A percentile compares a stretch with the other conserved stretches of the same genome.
phyloP scores from a whole-genome alignment of 768 basidiomycete species.

The Pleurotus djamor region DNA sequence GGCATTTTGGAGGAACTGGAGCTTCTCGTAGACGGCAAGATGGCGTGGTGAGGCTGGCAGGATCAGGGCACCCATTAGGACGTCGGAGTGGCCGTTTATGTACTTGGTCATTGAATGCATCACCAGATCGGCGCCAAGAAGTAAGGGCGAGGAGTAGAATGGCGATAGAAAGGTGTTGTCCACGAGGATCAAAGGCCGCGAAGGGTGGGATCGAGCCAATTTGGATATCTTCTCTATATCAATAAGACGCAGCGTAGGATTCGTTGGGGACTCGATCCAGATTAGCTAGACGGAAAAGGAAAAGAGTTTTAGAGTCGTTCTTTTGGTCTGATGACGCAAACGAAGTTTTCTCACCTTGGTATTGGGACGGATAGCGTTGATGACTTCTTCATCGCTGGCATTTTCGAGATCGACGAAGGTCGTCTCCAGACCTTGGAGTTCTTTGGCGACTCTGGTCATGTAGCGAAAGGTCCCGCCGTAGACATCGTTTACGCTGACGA shows the following conservation, averaged over 20 bases:
- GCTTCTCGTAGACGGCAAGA: conserved; percentile 41
- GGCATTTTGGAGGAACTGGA: conserved; percentile 90
- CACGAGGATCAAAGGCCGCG: conserved; percentile 77
- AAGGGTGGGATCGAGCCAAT: conserved; percentile 61
- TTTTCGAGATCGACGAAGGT: conserved; percentile 83
- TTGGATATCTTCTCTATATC: conserved; percentile 72
- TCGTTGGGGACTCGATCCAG: conserved; percentile 96
- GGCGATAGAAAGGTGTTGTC: conserved; percentile 97
- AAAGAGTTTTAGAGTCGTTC: not conserved
- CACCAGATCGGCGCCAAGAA: conserved; percentile 83
- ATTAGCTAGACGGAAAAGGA: conserved; percentile 55
- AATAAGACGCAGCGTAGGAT: conserved; percentile 87
- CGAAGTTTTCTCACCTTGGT: conserved; percentile 65
- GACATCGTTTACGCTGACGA: conserved; percentile 88
- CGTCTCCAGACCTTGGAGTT: conserved; percentile 64
- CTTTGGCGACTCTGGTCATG: conserved; percentile 60
- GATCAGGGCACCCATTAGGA: conserved; percentile 85
- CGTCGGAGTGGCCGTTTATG: conserved; percentile 92
- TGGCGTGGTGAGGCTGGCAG: conserved; percentile 50
- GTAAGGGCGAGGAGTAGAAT: conserved; percentile 85
- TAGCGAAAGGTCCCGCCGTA: conserved; percentile 94
- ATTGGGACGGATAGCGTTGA: conserved; percentile 66
- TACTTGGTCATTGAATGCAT: conserved; percentile 88
- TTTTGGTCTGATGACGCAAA: not conserved
- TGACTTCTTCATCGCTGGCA: conserved; percentile 59